Evolutionary conservation across 164 flowering plant genomes (phyloP).

Genomic region (Berberis vulgaris): DNA sequence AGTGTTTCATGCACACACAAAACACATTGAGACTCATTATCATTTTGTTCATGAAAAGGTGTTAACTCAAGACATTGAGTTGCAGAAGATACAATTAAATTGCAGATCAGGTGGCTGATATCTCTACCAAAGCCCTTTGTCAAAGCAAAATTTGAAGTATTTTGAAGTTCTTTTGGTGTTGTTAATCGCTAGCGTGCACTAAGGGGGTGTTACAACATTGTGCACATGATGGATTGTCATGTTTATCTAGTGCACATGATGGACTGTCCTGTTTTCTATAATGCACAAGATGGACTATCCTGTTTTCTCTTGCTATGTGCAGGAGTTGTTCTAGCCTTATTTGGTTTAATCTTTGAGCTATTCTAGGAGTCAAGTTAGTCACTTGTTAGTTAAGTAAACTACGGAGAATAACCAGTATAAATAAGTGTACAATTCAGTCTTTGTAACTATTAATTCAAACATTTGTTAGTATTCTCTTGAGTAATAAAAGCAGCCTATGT

Average conservation of each 20-base stretch:
- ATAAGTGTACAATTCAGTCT: no score
- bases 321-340: no score
- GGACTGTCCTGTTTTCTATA: no score
- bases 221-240: background rate
- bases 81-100: background rate
- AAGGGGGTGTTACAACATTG: slow-evolving; percentile 12
- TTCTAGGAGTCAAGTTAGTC: background rate
- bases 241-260: background rate
- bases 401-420: background rate
- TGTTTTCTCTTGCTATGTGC: no score
- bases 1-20: slow-evolving; percentile 1
- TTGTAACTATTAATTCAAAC: no score
- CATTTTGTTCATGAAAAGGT: slow-evolving; percentile 7
- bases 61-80: slow-evolving; percentile 2
- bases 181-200: slow-evolving; percentile 13
- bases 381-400: background rate
- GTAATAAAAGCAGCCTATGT: no score
- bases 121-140: slow-evolving; percentile 8
- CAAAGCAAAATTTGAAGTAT: slow-evolving; percentile 8
- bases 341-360: background rate
- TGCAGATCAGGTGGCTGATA: slow-evolving; percentile 11
- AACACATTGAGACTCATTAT: slow-evolving; percentile 4
- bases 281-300: background rate
- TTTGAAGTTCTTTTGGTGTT: slow-evolving; percentile 9
- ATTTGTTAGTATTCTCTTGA: no score